Evolutionary conservation across 805 yeast genomes (phyloP).

Genomic region (Barnettozyma pratensis): DNA sequence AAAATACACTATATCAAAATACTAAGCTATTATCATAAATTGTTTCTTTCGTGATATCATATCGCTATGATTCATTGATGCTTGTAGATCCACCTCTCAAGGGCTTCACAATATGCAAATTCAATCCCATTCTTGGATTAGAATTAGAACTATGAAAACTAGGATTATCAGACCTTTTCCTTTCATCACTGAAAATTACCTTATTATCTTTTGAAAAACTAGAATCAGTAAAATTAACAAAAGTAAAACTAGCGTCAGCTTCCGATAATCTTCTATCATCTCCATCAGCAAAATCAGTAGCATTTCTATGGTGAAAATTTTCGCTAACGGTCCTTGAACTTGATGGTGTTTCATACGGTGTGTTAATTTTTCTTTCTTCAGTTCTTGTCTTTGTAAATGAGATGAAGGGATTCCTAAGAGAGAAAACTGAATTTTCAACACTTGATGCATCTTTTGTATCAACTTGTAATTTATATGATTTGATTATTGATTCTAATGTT

Average conservation of each 20-base stretch:
- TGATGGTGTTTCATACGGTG: background rate
- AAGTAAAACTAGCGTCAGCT: background rate
- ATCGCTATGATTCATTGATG: conserved; percentile 5
- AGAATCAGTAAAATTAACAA: conserved; percentile 3
- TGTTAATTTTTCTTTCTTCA: background rate
- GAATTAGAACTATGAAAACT: background rate
- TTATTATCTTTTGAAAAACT: background rate
- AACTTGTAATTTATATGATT: conserved; percentile 38
- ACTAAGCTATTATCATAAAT: too few species aligned
- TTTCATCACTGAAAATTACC: background rate
- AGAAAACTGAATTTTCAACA: conserved; percentile 10
- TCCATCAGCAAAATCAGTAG: background rate
- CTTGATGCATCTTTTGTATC: conserved; percentile 6
- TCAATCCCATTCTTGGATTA: conserved; percentile 38
- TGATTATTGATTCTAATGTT: conserved; percentile 44
- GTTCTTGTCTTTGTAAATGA: conserved; percentile 3
- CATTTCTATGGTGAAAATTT: background rate
- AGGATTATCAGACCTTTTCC: background rate
- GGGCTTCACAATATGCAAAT: conserved; percentile 58
- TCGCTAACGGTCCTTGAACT: background rate
- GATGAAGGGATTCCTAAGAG: conserved; percentile 16
- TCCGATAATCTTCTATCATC: background rate
- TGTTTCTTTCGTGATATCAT: too few species aligned
- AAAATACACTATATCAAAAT: too few species aligned
- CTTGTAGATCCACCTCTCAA: conserved; percentile 36